phyloP scores from a whole-genome alignment of 2,329 filamentous ascomycete genomes.

The Aspergillus felis region DNA sequence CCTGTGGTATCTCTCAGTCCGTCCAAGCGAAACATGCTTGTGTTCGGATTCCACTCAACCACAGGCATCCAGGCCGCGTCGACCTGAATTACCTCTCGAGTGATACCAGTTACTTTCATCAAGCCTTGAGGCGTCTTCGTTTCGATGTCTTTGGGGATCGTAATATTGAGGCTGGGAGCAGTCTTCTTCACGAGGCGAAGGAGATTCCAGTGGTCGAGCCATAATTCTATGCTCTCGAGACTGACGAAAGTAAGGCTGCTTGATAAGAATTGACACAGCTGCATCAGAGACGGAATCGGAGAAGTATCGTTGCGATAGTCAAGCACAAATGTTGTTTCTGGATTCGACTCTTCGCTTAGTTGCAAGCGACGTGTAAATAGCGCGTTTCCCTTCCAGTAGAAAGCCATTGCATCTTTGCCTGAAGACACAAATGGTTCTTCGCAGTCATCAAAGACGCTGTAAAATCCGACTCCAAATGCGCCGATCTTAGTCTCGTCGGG shows the following conservation, averaged over 20 bases:
- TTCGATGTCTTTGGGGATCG: slow-evolving; percentile 74
- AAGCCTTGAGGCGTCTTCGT: slow-evolving; percentile 79
- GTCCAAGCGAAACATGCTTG: slow-evolving; percentile 34
- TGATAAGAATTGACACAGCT: slow-evolving; percentile 84
- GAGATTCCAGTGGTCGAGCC: slow-evolving; percentile 82
- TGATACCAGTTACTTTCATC: slow-evolving; percentile 80
- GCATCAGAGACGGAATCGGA: slow-evolving; percentile 78
- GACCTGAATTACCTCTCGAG: slow-evolving; percentile 84
- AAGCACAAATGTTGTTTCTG: slow-evolving; percentile 85
- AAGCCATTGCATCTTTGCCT: slow-evolving; percentile 89
- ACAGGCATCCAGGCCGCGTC: slow-evolving; percentile 86
- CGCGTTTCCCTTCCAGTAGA: slow-evolving; percentile 99
- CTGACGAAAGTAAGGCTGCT: slow-evolving; percentile 96
- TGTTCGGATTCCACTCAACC: slow-evolving; percentile 74
- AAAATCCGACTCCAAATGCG: slow-evolving; percentile 97
- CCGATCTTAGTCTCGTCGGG: slow-evolving; percentile 99
- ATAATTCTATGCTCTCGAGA: slow-evolving; percentile 80
- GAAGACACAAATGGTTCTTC: slow-evolving; percentile 97
- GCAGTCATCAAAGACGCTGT: slow-evolving; percentile 96
- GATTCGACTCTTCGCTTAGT: slow-evolving; percentile 61
- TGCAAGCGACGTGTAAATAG: slow-evolving; percentile 85
- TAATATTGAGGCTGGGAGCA: slow-evolving; percentile 68
- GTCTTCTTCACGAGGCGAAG: slow-evolving; percentile 78
- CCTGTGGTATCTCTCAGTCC: slow-evolving; percentile 46
- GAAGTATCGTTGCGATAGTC: slow-evolving; percentile 89